phyloP scores from a whole-genome alignment of 2,329 filamentous ascomycete genomes.

The Apiospora hydei region DNA sequence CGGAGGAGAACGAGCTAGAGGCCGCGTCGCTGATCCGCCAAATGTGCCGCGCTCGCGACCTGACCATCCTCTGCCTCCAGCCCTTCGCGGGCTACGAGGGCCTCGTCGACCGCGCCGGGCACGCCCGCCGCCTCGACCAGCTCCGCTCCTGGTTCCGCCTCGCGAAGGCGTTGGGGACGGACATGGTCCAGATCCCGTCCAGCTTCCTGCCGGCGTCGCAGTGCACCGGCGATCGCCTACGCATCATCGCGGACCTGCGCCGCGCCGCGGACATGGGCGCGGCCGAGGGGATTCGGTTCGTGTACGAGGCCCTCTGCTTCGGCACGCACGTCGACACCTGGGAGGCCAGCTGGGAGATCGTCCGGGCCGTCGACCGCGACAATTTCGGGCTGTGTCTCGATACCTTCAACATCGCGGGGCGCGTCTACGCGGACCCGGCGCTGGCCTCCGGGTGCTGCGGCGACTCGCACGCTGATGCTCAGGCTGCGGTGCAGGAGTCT shows the following conservation, averaged over 20 bases:
- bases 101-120: conserved; percentile 66
- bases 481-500: conserved; percentile 61
- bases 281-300: conserved; percentile 67
- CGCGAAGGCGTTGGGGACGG: conserved; percentile 68
- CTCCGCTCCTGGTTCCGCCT: conserved; percentile 75
- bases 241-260: conserved; percentile 68
- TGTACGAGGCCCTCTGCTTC: conserved; percentile 78
- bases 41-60: conserved; percentile 62
- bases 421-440: conserved; percentile 74
- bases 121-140: conserved; percentile 65
- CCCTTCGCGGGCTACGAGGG: conserved; percentile 84
- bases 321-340: conserved; percentile 74
- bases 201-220: conserved; percentile 65
- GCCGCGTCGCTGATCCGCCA: conserved; percentile 65
- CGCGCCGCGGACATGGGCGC: conserved; percentile 73
- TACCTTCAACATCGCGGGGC: conserved; percentile 78
- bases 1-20: conserved; percentile 55
- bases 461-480: conserved; percentile 56
- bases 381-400: conserved; percentile 83
- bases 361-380: conserved; percentile 66
- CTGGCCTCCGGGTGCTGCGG: conserved; percentile 52
- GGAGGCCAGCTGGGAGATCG: conserved; percentile 75
- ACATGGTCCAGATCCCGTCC: conserved; percentile 78
- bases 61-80: conserved; percentile 73
- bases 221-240: conserved; percentile 54